Percentiles rank a stretch among this genome's conserved stretches.
Evolutionary conservation across 805 yeast genomes (phyloP).

Genomic region (Saccharomycopsis fermentans): DNA sequence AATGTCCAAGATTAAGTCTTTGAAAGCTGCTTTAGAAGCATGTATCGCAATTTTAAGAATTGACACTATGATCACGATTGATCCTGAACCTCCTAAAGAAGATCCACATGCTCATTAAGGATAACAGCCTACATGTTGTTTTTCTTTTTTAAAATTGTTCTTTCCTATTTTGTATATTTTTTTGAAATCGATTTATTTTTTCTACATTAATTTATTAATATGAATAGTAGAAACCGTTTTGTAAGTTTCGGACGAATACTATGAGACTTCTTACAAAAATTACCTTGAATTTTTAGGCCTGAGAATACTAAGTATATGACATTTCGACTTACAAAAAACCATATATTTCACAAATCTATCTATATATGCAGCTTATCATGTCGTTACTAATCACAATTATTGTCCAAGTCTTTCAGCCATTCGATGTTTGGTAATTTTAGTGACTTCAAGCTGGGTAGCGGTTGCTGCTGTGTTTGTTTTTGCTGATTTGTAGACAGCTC

Average conservation of each 20-base stretch:
- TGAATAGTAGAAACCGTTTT: not conserved
- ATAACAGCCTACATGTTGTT: not conserved
- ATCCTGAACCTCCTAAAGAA: conserved; percentile 88
- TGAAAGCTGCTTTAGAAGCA: conserved; percentile 95
- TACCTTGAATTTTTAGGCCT: too few relatives aligned
- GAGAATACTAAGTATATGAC: too few relatives aligned
- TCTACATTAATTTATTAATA: not conserved
- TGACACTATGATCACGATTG: conserved; percentile 95
- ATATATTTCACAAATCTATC: too few relatives aligned
- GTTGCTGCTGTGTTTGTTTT: not conserved
- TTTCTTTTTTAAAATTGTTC: not conserved
- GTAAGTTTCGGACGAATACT: not conserved
- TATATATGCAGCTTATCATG: not conserved
- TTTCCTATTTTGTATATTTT: not conserved
- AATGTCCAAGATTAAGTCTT: conserved; percentile 79
- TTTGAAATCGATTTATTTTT: not conserved
- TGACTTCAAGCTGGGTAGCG: conserved; percentile 21
- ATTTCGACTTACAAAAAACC: too few relatives aligned
- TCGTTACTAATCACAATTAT: not conserved
- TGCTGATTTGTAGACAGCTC: not conserved
- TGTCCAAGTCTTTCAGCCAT: not conserved
- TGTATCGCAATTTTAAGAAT: conserved; percentile 95
- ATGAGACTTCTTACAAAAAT: not conserved
- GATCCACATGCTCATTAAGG: conserved; percentile 76
- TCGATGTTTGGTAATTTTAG: conserved; percentile 19